Evolutionary conservation across 768 basidiomycete genomes (phyloP), one percentile per base, ranked within the genome.

Genomic region (Trametes sanguinea): DNA sequence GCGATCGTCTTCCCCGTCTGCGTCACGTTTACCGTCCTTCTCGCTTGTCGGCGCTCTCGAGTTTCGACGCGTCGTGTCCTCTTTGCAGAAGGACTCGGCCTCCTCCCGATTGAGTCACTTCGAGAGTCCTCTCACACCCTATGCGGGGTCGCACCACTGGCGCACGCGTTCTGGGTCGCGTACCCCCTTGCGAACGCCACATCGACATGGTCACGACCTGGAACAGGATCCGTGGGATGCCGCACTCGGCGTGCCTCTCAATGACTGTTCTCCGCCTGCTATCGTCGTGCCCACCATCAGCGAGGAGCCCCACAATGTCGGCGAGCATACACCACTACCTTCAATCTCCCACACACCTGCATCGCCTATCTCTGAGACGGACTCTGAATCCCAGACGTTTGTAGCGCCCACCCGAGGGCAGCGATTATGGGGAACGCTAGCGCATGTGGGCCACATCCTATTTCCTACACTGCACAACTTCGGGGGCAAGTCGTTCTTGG

Each of bases 1-100:
- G 13, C 81, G 78, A 29, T 78, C 84, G 6, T 78, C 84, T 11
- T 84, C 88, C 1, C 83, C 85, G 6, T 65, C 72, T 51, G 62
- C 80, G 27, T 61, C 77, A 65, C 74, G 75, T 27, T 73, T 93
- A 75, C 90, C 90, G 2, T 92, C 90, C 0, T 94, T 94, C 68
- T 98, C 96, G 2, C 83, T 99, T 2, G 84, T 98, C 4, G 94
- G 96, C 8, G 97, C 97, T 0, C 83, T 99, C 46, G 97, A 99
- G 74, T 99, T 99, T 75, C 83, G 95, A 16, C 89, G 95, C 61
- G 90, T 98, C 27, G 89, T 99, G 22, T 81, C 89, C 10, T 87
- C 89, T 0, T 79, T 99, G 27, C 85, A 86, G 64, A 80, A 80
- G 51, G 86, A 95, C 68, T 87, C 88, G 9, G 81, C 84, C 2